These are phyloP conservation scores for Pseudocercospora macadamiae DNA, from an alignment of 2,329 filamentous ascomycete species.

Conservation along the genomic window DNA sequence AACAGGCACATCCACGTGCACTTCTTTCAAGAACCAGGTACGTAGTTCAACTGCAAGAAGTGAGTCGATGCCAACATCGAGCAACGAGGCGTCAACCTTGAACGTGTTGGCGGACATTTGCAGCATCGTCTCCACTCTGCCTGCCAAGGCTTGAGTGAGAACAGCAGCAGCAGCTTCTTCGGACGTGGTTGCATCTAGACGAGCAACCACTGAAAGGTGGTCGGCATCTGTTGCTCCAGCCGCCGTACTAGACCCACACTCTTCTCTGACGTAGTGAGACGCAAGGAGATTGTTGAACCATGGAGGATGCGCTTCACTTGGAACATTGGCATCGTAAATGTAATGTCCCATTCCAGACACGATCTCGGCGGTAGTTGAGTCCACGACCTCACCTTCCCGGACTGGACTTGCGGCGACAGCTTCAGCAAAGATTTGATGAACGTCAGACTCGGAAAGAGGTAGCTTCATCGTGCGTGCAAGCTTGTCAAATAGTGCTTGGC, in stretches of 20 bases:
- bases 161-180: conserved; percentile 17
- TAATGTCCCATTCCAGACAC: conserved; percentile 24
- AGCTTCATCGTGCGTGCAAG: conserved; percentile 20
- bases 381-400: conserved; percentile 17
- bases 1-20: conserved; percentile 51
- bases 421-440: conserved; percentile 58
- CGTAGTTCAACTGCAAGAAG: conserved; percentile 47
- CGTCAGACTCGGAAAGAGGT: conserved; percentile 52
- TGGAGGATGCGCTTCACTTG: conserved; percentile 19
- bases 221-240: conserved; percentile 10
- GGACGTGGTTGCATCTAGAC: conserved; percentile 16
- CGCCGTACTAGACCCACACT: conserved; percentile 6
- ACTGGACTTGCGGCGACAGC: conserved; percentile 49
- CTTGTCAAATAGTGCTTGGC: conserved; percentile 20
- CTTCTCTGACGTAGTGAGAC: conserved; percentile 24
- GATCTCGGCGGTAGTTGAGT: conserved; percentile 22
- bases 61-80: conserved; percentile 44
- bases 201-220: conserved; percentile 13
- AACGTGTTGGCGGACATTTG: conserved; percentile 20
- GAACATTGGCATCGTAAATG: conserved; percentile 16
- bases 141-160: conserved; percentile 18
- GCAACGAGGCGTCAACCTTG: conserved; percentile 19
- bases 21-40: conserved; percentile 53
- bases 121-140: conserved; percentile 23
- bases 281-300: conserved; percentile 24